A percentile compares a stretch with the other conserved stretches of the same genome.
phyloP scores from a whole-genome alignment of 176 grass and related monocot species.

The Juncus effusus region DNA sequence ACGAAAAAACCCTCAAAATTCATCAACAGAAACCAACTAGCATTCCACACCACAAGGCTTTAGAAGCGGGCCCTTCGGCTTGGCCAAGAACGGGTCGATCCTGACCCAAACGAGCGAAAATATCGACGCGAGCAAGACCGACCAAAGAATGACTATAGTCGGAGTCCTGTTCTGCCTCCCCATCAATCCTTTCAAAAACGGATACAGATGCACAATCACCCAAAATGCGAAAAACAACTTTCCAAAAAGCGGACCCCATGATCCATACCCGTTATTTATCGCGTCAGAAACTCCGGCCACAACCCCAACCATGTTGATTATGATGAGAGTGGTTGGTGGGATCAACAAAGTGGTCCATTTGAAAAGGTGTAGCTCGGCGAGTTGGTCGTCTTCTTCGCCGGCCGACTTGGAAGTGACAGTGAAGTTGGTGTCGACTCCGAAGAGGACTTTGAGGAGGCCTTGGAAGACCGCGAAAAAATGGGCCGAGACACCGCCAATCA shows the following conservation, averaged over 20 bases:
- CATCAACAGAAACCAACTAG: constrained; percentile 1
- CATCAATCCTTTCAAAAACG: constrained; percentile 94
- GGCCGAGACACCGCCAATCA: constrained; percentile 76
- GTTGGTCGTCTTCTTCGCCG: constrained; percentile 58
- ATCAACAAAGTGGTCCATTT: constrained; percentile 88
- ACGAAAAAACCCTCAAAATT: background rate
- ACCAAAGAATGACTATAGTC: constrained; percentile 91
- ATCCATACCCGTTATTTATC: constrained; percentile 85
- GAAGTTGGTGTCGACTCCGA: constrained; percentile 91
- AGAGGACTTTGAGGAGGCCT: constrained; percentile 84
- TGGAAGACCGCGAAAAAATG: constrained; percentile 93
- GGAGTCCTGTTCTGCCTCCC: constrained; percentile 83
- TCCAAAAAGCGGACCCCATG: constrained; percentile 87
- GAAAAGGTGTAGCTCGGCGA: constrained; percentile 92
- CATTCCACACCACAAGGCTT: constrained; percentile 91
- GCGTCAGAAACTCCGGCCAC: constrained; percentile 90
- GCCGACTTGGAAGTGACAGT: constrained; percentile 83
- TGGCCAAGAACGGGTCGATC: constrained; percentile 95
- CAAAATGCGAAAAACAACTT: constrained; percentile 99
- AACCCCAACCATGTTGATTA: constrained; percentile 98
- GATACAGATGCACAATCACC: constrained; percentile 94
- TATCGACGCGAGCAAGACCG: constrained; percentile 85
- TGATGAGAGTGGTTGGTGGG: constrained; percentile 81
- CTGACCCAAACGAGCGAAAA: constrained; percentile 95
- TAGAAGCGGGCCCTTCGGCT: constrained; percentile 62